These are phyloP conservation scores for Colletotrichum cordylinicola DNA, from an alignment of 2,329 filamentous ascomycete genomes.

Conservation along the genomic window DNA sequence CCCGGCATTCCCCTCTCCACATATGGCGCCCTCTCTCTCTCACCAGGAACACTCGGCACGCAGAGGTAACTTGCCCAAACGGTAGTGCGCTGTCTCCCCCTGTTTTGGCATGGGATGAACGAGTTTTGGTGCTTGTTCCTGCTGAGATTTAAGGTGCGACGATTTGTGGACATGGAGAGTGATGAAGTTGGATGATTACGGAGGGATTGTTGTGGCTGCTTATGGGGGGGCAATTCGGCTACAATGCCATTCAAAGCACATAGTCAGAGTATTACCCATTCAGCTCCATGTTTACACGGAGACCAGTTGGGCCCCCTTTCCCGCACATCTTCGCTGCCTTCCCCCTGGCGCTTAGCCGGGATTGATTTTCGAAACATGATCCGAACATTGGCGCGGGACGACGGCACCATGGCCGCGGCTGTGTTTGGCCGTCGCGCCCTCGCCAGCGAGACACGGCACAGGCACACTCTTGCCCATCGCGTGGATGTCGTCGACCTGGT, in stretches of 20 bases:
- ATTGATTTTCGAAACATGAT: slow-evolving; percentile 7
- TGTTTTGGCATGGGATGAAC: slow-evolving; percentile 1
- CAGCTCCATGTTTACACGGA: not conserved
- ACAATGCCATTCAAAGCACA: not conserved
- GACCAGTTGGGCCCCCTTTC: not conserved
- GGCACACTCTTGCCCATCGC: not conserved
- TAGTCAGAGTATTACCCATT: not conserved
- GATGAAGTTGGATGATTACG: no score
- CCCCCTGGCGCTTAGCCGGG: not conserved
- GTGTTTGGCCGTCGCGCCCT: not conserved
- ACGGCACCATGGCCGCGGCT: not conserved
- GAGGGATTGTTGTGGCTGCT: not conserved
- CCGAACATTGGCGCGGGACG: slow-evolving; percentile 1
- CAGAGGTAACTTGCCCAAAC: not conserved
- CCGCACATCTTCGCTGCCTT: no score
- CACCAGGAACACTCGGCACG: not conserved
- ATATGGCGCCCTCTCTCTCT: not conserved
- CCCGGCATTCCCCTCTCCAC: not conserved
- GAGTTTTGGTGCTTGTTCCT: not conserved
- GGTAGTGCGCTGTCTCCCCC: not conserved
- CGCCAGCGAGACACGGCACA: not conserved
- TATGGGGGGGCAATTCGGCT: not conserved
- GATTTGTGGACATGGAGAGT: not conserved
- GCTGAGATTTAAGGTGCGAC: not conserved
- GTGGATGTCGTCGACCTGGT: not conserved